These are phyloP conservation scores for Trypanosoma rangeli DNA, from an alignment of 208 protist genomes.

Conservation along the genomic window DNA sequence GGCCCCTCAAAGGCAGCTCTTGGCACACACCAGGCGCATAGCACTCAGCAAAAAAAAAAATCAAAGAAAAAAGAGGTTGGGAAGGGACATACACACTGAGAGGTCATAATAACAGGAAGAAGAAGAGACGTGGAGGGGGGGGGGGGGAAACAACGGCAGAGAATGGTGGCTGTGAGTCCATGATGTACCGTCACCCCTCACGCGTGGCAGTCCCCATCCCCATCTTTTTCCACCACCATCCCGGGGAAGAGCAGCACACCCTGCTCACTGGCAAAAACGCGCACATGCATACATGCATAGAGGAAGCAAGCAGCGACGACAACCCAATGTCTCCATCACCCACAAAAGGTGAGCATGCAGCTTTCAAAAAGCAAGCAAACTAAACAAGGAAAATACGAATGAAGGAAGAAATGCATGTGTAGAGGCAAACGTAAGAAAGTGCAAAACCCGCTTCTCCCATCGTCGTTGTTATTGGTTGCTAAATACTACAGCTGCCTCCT, in stretches of 20 bases:
- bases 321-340: background rate
- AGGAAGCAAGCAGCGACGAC: background rate
- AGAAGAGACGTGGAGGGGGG: background rate
- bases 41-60: background rate
- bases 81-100: background rate
- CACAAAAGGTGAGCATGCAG: background rate
- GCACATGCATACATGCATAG: background rate
- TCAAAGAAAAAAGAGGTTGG: background rate
- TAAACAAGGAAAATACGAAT: constrained; percentile 21
- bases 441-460: background rate
- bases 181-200: background rate
- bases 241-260: background rate
- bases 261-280: too few species aligned
- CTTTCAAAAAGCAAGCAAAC: constrained; percentile 17
- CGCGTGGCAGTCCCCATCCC: background rate
- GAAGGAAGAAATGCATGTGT: constrained; percentile 24
- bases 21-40: background rate
- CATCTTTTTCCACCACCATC: background rate
- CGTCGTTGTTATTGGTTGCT: background rate
- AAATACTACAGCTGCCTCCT: background rate
- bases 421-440: background rate
- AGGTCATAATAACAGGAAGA: background rate
- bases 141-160: background rate
- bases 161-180: background rate
- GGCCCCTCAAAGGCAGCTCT: background rate